Evolutionary conservation across 805 yeast genomes (phyloP), one percentile per base, ranked within the genome.

Genomic region (Scheffersomyces amazonensis): DNA sequence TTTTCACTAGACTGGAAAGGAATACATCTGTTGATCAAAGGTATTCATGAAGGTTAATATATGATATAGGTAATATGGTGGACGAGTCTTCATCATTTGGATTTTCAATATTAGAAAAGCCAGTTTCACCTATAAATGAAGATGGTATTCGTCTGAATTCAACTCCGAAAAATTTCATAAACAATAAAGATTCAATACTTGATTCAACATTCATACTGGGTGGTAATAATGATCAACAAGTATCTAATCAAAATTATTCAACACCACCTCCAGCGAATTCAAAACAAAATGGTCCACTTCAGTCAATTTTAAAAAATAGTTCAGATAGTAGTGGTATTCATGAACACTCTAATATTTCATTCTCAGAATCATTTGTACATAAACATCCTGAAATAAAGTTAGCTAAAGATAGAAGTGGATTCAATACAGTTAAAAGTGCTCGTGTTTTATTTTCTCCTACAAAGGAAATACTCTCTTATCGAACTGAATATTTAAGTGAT

Each of bases 381-480:
- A 45, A 36, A 18, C 54, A 42, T 34, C 60, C 54, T 19, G 56
- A 47, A 31, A 41, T 50, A 36, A 47, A 45, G 17, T 30, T 42
- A 21, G 55, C 57, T 17, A 42, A 42, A 12, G 16, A 31, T 7
- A 29, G 43, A 15, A 36, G 49, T 18, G 61, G 60, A 0, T 21
- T 59, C 8, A 64, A 64, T 37, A 63, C 66, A 2, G 43, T 59
- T 4, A 61, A 57, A 39, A 60, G 54, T 2, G 60, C 66, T 4
- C 53, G 53, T 20, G 65, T 64, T 1, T 40, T 62, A 4, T 54
- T 66, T 36, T 61, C 69, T 2, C 72, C 72, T 8, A 54, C 62
- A 20, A 62, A 61, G 32, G 57, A 56, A 33, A 47, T 47, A 7
- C 16, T 41, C 6, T 36, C 42, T 19, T 43, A 31, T 30, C 29